Evolutionary conservation across 352 stramenopile genomes (phyloP).

Genomic region (Achlya hypogyna): DNA sequence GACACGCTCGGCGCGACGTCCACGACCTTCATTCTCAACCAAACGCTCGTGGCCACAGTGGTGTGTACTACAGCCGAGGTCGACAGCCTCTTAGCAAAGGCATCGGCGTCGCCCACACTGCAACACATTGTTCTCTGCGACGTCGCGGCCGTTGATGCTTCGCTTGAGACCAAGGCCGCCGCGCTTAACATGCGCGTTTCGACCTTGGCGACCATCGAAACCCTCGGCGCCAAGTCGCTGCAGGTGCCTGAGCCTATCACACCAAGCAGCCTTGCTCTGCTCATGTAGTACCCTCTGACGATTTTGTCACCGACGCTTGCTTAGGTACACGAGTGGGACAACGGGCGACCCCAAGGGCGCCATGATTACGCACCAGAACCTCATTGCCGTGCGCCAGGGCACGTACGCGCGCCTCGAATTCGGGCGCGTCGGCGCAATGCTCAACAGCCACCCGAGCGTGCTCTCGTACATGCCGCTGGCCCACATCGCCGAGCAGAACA

Average conservation of each 20-base stretch:
- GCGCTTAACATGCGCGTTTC: background rate
- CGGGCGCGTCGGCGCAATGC: background rate
- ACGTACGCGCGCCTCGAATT: background rate
- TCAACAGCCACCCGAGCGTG: slow-evolving; percentile 49
- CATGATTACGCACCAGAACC: slow-evolving; percentile 40
- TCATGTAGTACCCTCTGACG: background rate
- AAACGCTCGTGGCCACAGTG: slow-evolving; percentile 21
- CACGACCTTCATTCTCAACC: slow-evolving; percentile 21
- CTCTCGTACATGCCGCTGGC: slow-evolving; percentile 92
- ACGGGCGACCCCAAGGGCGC: slow-evolving; percentile 42
- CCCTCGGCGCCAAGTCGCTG: background rate
- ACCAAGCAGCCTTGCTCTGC: background rate
- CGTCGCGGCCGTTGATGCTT: background rate
- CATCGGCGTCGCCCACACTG: background rate
- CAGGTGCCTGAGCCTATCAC: background rate
- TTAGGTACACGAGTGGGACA: slow-evolving; percentile 41
- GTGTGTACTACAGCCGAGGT: slow-evolving; percentile 21
- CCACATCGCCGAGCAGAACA: slow-evolving; percentile 90
- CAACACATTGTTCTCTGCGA: slow-evolving; percentile 1
- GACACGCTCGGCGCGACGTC: slow-evolving; percentile 24
- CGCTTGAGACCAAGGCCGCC: background rate
- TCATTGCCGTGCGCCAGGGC: slow-evolving; percentile 13
- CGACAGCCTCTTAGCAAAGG: slow-evolving; percentile 16
- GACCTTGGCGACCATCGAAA: background rate
- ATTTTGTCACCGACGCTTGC: background rate